phyloP scores from a whole-genome alignment of 352 stramenopile species.

The Globisporangium polare region DNA sequence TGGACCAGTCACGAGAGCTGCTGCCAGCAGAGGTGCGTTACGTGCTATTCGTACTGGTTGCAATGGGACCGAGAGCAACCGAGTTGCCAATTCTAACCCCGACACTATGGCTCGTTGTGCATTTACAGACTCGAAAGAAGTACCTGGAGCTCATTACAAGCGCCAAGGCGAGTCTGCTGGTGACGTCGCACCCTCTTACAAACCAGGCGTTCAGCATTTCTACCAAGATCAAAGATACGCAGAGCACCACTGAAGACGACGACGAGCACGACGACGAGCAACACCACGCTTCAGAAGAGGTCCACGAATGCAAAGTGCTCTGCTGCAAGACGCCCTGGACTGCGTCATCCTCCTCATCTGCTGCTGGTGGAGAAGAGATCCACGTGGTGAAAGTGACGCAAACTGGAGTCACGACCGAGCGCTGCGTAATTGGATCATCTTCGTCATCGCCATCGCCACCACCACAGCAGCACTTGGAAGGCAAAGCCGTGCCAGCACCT shows the following conservation, averaged over 20 bases:
- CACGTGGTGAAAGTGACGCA: slow-evolving; percentile 46
- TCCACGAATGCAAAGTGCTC: slow-evolving; percentile 59
- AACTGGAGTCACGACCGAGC: slow-evolving; percentile 31
- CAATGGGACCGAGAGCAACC: too few species aligned
- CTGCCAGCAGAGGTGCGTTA: slow-evolving; percentile 6
- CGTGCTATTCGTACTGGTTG: neutral
- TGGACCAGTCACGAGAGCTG: slow-evolving; percentile 3
- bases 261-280: slow-evolving; percentile 34
- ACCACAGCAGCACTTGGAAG: neutral
- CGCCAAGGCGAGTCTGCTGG: slow-evolving; percentile 33
- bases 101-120: neutral
- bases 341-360: slow-evolving; percentile 5
- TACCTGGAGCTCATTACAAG: slow-evolving; percentile 38
- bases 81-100: neutral
- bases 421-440: slow-evolving; percentile 16
- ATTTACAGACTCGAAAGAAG: slow-evolving; percentile 24
- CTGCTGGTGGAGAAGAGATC: slow-evolving; percentile 13
- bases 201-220: slow-evolving; percentile 38
- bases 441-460: too few species aligned
- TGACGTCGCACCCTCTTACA: slow-evolving; percentile 21
- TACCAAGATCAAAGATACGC: slow-evolving; percentile 14
- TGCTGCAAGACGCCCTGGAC: slow-evolving; percentile 41
- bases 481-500: slow-evolving; percentile 9
- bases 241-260: slow-evolving; percentile 13
- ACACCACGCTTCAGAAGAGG: neutral